A percentile compares a stretch with the other conserved stretches of the same genome.
Evolutionary conservation across 768 basidiomycete genomes (phyloP).

Genomic region (Hygrophoropsis aurantiaca): DNA sequence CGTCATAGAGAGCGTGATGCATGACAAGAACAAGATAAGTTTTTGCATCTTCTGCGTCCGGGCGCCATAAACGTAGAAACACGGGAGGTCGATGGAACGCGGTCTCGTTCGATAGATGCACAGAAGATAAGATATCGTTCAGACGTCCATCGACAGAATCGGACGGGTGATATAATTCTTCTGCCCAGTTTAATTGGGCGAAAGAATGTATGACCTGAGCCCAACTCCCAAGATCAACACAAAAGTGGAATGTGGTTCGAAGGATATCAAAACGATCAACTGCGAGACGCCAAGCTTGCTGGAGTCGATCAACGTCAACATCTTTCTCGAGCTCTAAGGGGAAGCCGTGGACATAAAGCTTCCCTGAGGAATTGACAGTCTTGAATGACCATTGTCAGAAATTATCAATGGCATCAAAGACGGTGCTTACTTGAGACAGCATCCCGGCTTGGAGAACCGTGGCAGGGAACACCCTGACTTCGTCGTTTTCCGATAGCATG

Average conservation of each 20-base stretch:
- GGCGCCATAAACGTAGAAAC: conserved; percentile 21
- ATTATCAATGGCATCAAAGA: not conserved
- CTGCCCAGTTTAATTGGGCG: conserved; percentile 21
- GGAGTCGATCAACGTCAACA: conserved; percentile 28
- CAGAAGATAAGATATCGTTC: conserved; percentile 8
- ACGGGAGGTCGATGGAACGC: conserved; percentile 31
- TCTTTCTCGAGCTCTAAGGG: conserved; percentile 16
- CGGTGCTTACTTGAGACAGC: conserved; percentile 43
- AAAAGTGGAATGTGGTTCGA: conserved; percentile 49
- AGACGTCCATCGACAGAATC: conserved; percentile 10
- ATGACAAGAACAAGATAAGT: conserved; percentile 37
- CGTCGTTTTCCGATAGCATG: conserved; percentile 28
- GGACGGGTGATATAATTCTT: conserved; percentile 9
- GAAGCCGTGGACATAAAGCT: conserved; percentile 33
- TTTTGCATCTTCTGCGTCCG: not conserved
- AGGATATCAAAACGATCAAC: conserved; percentile 37
- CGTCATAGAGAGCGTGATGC: conserved; percentile 52
- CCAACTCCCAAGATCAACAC: conserved; percentile 32
- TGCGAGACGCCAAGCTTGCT: conserved; percentile 36
- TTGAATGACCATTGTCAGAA: conserved; percentile 4
- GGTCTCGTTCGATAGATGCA: conserved; percentile 18
- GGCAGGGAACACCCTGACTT: conserved; percentile 36
- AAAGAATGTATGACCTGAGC: conserved; percentile 27
- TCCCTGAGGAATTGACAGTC: conserved; percentile 28
- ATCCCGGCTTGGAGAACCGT: conserved; percentile 49